phyloP scores from a whole-genome alignment of 768 basidiomycete genomes.

The Tylopilus subfusipes region DNA sequence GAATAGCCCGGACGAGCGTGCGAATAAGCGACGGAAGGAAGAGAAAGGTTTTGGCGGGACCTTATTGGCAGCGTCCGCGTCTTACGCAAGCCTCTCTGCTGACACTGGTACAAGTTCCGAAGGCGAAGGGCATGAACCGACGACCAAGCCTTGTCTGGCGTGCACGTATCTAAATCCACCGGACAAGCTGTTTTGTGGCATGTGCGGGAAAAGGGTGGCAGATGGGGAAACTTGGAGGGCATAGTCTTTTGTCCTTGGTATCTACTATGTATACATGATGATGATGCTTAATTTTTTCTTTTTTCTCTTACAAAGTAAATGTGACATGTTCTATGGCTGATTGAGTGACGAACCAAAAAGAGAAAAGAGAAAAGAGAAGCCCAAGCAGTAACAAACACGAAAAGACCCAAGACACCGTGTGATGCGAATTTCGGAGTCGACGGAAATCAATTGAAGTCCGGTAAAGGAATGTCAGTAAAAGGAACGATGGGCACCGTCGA shows the following conservation, averaged over 20 bases:
- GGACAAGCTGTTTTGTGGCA: constrained; percentile 40
- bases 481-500: constrained; percentile 19
- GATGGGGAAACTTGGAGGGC: constrained; percentile 14
- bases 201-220: constrained; percentile 44
- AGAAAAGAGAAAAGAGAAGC: constrained; percentile 12
- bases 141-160: constrained; percentile 44
- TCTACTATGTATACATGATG: constrained; percentile 31
- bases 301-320: constrained; percentile 24
- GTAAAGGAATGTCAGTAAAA: constrained; percentile 25
- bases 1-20: constrained; percentile 46
- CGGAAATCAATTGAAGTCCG: constrained; percentile 25
- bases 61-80: constrained; percentile 47
- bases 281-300: constrained; percentile 32
- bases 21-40: constrained; percentile 42
- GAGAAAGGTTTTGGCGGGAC: constrained; percentile 77
- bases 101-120: constrained; percentile 36
- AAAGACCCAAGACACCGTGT: constrained; percentile 28
- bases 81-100: constrained; percentile 27
- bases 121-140: constrained; percentile 24
- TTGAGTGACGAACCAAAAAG: no score
- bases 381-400: constrained; percentile 22
- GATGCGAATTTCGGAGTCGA: constrained; percentile 10
- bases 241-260: constrained; percentile 21
- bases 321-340: no score
- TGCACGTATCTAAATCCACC: constrained; percentile 60